Conservation (phyloP, 306 rosid species). For the Hippophae rhamnoides region DNA sequence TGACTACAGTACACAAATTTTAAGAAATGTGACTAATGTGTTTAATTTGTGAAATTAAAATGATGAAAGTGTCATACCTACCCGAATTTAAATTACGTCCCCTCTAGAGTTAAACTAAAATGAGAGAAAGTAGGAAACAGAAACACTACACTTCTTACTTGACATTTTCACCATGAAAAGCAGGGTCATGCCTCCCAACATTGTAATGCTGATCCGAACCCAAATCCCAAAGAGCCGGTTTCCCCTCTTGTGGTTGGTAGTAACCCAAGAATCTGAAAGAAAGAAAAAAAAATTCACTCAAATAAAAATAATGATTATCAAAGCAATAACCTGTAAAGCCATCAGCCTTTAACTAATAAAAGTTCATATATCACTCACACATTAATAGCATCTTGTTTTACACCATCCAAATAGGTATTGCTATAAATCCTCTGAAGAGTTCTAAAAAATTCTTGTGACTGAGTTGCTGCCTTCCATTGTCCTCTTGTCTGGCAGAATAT, state of each 20-base stretch:
- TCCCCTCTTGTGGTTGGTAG: slow-evolving; percentile 74
- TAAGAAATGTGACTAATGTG: no score
- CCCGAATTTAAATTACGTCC: background rate
- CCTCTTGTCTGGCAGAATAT: slow-evolving; percentile 93
- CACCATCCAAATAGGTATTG: slow-evolving; percentile 67
- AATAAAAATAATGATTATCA: slow-evolving; percentile 6
- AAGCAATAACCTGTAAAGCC: slow-evolving; percentile 2
- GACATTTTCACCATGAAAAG: slow-evolving; percentile 27
- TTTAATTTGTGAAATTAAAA: no score
- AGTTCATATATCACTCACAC: slow-evolving; percentile 37
- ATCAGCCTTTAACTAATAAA: background rate
- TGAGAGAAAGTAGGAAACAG: slow-evolving; percentile 5
- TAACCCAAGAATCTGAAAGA: slow-evolving; percentile 78
- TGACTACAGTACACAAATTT: no score
- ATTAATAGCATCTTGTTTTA: slow-evolving; percentile 79
- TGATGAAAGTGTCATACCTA: background rate
- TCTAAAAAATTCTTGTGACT: slow-evolving; percentile 81
- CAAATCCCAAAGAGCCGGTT: slow-evolving; percentile 84
- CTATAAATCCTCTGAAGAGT: slow-evolving; percentile 81
- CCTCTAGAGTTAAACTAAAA: slow-evolving; percentile 6
- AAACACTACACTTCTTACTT: slow-evolving; percentile 43
- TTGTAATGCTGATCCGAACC: slow-evolving; percentile 68
- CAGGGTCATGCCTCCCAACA: slow-evolving; percentile 33
- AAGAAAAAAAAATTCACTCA: slow-evolving; percentile 10
- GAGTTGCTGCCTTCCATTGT: slow-evolving; percentile 93